Evolutionary conservation across 2,329 filamentous ascomycete genomes (phyloP), one percentile per base, ranked within the genome.

Genomic region (Exophiala phaeomuriformis): DNA sequence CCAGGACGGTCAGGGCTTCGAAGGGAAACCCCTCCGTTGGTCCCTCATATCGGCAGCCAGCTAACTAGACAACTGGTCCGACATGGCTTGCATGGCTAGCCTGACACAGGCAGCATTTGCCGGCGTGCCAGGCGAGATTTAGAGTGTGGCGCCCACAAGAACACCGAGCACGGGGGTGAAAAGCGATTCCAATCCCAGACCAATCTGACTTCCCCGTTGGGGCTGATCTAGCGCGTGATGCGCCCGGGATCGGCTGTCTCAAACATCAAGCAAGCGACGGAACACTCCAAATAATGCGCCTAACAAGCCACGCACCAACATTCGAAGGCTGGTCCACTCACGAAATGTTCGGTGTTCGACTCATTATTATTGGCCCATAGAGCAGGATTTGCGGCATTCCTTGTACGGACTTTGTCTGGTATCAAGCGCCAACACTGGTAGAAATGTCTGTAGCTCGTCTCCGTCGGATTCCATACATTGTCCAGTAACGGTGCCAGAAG

Each of bases 81-180:
- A 59, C 57, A 53, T 47, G 49, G 47, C 53, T 56, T 56, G 51
- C 39, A 50, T 51, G 30, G 50, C 29, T 54, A 53, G 49, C 19
- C 53, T 52, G 47, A 10, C 47, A 50, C 35, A 41, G 51, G 45
- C 57, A 56, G 36, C 57, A 57, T 47, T 47, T 55, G 49, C 54
- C 54, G 54, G 48, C 7, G 53, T 51, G 54, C 51, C 57, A 59
- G 57, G 57, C 57, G 57, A 59, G 54, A 57, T 52, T 59, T 59
- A 59, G 54, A 59, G 57, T 59, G 57, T 59, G 57, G 57, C 57
- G 57, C 54, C 51, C 46, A 9, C 31, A 44, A 33, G 45, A 32
- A 47, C 33, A 36, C 41, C 49, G 40, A 48, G 50, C 45, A 51
- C 37, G 47, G 52, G 19, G 52, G 36, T 9, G 27, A 30, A 49